Evolutionary conservation across 2,329 filamentous ascomycete species (phyloP), one percentile per base, ranked within the genome.

Genomic region (Neocucurbitaria cava): DNA sequence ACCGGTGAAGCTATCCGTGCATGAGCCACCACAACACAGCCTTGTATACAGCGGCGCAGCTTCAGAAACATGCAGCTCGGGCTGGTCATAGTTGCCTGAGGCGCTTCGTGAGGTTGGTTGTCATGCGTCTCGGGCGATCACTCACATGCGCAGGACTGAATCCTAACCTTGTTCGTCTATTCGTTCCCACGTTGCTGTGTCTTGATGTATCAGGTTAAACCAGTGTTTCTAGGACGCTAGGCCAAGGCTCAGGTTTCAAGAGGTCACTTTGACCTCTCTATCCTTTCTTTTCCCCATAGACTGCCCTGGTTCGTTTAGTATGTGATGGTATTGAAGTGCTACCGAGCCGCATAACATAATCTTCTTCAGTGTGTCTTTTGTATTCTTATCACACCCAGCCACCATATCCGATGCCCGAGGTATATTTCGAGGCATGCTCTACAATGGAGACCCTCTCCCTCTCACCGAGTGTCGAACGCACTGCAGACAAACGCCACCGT

Each of bases 1-100:
- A 10, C 53, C 50, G 56, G 56, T 59, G 46, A 56, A 35, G 23
- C 31, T 20, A 40, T n/a, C 45, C 35, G 10, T 17, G 52, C 20
- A 46, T 33, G 36, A 52, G 52, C 52, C 52, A 46, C 41, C 21
- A 30, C 30, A 31, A 26, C 42, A 54, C 51, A 58, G 54, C 57
- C 57, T 57, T 43, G 38, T 47, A 20, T 42, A 30, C 43, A 51
- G 46, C 52, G 23, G 20, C 41, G 31, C 28, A 46, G 33, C 42
- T 40, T 39, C 45, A 10, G 15, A 42, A 17, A 18, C 15, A 26
- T 33, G 35, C 39, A 40, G 26, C 18, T 28, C 39, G 39, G 18
- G 21, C 24, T 24, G 28, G n/a, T 23, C n/a, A 28, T 17, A 26
- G 38, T 30, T 31, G 23, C 31, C 26, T 31, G 10, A 17, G 36